Conservation (phyloP, 345 rosid genomes). For the Eucalyptus tenuipes region DNA sequence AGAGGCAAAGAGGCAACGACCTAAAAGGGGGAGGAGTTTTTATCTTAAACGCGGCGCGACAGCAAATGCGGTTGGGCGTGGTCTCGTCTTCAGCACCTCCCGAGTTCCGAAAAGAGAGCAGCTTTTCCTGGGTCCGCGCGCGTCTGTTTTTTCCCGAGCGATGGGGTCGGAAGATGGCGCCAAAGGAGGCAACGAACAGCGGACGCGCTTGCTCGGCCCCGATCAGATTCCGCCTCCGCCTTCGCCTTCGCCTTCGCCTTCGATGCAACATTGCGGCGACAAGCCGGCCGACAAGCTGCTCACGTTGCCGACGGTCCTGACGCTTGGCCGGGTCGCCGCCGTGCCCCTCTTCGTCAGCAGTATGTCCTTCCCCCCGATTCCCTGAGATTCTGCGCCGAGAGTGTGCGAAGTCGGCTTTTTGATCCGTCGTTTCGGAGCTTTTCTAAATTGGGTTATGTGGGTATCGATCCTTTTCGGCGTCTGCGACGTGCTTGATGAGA, state of each 20-base stretch:
- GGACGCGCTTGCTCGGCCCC: not conserved
- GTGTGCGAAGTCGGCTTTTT: not conserved
- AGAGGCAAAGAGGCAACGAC: not conserved
- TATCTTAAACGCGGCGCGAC: not conserved
- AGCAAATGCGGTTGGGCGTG: not conserved
- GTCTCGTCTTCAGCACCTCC: not conserved
- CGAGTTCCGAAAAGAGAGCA: conserved; percentile 2
- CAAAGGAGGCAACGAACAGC: conserved; percentile 7
- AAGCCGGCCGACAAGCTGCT: conserved; percentile 30
- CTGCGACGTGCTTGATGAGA: not conserved
- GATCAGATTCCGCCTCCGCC: not conserved
- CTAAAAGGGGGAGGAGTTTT: not conserved
- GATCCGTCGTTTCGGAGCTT: not conserved
- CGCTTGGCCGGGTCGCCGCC: conserved; percentile 92
- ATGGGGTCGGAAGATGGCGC: conserved; percentile 40
- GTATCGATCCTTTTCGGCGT: not conserved
- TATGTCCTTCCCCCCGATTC: conserved; percentile 10
- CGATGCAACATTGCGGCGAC: conserved; percentile 12
- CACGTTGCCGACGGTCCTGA: conserved; percentile 83
- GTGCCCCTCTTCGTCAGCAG: conserved; percentile 80
- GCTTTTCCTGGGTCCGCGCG: not conserved
- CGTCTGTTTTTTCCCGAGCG: not conserved
- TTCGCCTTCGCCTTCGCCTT: not conserved
- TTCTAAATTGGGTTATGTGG: not conserved
- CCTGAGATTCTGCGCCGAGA: not conserved